These are phyloP conservation scores for Yarrowia porcina DNA, from an alignment of 805 yeast genomes.

Conservation along the genomic window DNA sequence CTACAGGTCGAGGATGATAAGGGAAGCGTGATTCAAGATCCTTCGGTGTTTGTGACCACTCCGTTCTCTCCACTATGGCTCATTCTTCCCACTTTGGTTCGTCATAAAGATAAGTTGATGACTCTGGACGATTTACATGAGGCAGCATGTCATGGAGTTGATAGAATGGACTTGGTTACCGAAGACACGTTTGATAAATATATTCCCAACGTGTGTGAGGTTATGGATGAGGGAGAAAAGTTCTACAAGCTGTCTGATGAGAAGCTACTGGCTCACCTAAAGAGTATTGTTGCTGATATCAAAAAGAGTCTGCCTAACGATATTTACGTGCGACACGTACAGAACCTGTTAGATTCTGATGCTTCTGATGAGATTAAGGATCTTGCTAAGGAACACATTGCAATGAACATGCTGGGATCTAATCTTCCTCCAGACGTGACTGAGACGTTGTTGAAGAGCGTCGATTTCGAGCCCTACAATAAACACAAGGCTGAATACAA, in stretches of 20 bases:
- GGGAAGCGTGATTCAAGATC: slow-evolving; percentile 21
- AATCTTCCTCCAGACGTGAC: slow-evolving; percentile 14
- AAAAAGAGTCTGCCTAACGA: slow-evolving; percentile 1
- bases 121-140: slow-evolving; percentile 20
- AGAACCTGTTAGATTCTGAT: background rate
- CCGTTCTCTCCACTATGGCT: slow-evolving; percentile 22
- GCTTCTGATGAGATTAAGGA: slow-evolving; percentile 10
- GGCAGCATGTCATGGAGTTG: background rate
- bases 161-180: slow-evolving; percentile 13
- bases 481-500: slow-evolving; percentile 3
- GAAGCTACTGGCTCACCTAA: background rate
- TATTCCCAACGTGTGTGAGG: slow-evolving; percentile 12
- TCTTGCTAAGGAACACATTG: background rate
- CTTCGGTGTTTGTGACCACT: slow-evolving; percentile 20
- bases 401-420: slow-evolving; percentile 21
- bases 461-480: background rate
- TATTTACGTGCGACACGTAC: slow-evolving; percentile 12
- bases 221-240: slow-evolving; percentile 17
- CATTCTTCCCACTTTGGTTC: slow-evolving; percentile 8
- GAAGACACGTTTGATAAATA: slow-evolving; percentile 7
- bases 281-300: background rate
- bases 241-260: slow-evolving; percentile 9
- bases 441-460: background rate
- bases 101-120: slow-evolving; percentile 18
- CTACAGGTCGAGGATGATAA: slow-evolving; percentile 6